Percentiles rank a stretch among this genome's conserved stretches.
Evolutionary conservation across 345 rosid species (phyloP).

Genomic region (Salix exigua): DNA sequence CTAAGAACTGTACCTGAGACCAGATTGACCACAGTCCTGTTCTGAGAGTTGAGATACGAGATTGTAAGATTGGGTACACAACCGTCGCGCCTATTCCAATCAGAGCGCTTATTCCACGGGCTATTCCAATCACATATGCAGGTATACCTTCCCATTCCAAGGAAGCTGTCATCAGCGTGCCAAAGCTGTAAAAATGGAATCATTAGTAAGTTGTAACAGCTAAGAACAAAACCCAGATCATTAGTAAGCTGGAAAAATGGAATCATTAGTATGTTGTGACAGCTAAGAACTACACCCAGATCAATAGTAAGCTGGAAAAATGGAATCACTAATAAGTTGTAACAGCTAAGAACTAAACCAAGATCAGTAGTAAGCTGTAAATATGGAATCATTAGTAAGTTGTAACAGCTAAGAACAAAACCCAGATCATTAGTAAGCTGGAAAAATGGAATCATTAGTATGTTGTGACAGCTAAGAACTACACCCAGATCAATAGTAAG

Average conservation of each 20-base stretch:
- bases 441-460: background rate
- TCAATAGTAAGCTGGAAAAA: background rate
- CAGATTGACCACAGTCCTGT: slow-evolving; percentile 92
- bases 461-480: background rate
- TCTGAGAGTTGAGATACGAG: slow-evolving; percentile 55
- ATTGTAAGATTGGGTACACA: slow-evolving; percentile 61
- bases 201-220: background rate
- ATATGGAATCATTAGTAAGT: no score
- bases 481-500: background rate
- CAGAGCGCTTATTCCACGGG: slow-evolving; percentile 66
- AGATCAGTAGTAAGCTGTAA: no score
- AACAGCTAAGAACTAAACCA: background rate
- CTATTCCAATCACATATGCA: slow-evolving; percentile 63
- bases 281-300: background rate
- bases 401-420: background rate
- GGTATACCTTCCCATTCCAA: slow-evolving; percentile 78
- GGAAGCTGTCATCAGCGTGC: slow-evolving; percentile 88
- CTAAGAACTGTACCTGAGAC: slow-evolving; percentile 53
- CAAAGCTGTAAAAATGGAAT: slow-evolving; percentile 26
- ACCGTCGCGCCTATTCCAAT: slow-evolving; percentile 72
- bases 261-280: background rate
- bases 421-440: slow-evolving; percentile 24
- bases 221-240: background rate
- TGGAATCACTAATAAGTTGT: no score
- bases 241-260: slow-evolving; percentile 24